Base-by-base conservation (phyloP, 257 asterid species). In the Scutellaria barbata region DNA sequence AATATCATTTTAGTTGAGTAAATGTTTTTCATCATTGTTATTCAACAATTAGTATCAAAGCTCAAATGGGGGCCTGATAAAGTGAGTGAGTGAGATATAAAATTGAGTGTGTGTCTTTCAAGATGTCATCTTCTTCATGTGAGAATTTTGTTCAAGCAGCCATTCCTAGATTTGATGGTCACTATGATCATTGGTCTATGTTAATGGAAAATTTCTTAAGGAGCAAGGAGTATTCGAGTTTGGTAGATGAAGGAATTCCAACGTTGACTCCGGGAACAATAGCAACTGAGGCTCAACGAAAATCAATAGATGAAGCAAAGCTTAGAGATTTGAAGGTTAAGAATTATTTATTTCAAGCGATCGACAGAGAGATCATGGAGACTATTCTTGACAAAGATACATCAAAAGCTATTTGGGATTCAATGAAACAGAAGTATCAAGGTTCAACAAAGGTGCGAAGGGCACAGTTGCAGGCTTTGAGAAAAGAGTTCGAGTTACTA, bases 171-270 rank as follows among this genome's bases (percentile, higher is more conserved):
- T 45, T 45, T 45, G 5, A 45, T 10, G 12, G 50, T 45, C 50
- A 45, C 11, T 45, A 45, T 10, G 50, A 45, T 45, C 50, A 45
- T 45, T 45, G 50, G 50, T 45, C 50, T 2, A 6, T 45, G 50
- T 45, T 45, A 45, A 45, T 45, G 50, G 43, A 47, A 12, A 47
- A 47, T 10, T 47, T 47, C 53, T 47, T 47, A 6, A 11, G 53
- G 53, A 47, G 53, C 16, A 47, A 47, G 53, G 53, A 47, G 53
- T 47, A 47, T 47, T 47, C 16, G 53, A 47, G 53, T 47, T 10
- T 47, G 53, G 53, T 47, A 13, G 53, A 47, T 47, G 17, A 47
- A 47, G 53, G 53, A 11, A 47, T 47, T 47, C 53, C 53, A 47
- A 13, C 2, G 17, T 47, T 47, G 53, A 3, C 53, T 13, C 53